Conservation (phyloP, 352 stramenopile species). For the Phytophthora chlamydospora region DNA sequence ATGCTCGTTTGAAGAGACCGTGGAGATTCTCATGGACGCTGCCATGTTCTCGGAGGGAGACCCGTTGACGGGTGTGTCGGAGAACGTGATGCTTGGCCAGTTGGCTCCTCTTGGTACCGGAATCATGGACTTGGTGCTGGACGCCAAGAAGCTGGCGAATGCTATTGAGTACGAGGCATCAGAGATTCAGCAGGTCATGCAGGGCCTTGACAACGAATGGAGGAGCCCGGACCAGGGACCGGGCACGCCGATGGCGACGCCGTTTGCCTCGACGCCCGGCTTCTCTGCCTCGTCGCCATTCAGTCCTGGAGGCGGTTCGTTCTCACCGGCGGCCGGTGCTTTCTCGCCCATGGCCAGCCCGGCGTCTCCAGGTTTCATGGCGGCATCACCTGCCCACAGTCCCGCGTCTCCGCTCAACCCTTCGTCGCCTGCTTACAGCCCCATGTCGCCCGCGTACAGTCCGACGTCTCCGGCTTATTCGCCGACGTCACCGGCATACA, state of each 20-base stretch:
- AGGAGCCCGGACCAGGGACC: constrained; percentile 80
- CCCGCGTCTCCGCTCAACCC: constrained; percentile 76
- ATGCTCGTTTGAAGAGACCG: constrained; percentile 99
- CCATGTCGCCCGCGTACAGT: constrained; percentile 90
- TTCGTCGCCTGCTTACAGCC: constrained; percentile 88
- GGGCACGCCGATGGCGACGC: constrained; percentile 86
- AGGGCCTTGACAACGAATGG: constrained; percentile 92
- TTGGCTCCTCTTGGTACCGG: constrained; percentile 96
- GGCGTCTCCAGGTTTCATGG: constrained; percentile 79
- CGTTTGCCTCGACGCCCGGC: constrained; percentile 80
- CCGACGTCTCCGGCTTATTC: constrained; percentile 76
- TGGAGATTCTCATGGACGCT: constrained; percentile 99
- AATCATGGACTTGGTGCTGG: constrained; percentile 97
- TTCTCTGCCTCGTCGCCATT: constrained; percentile 91
- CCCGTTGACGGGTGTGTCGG: constrained; percentile 96
- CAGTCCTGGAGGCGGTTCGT: constrained; percentile 84
- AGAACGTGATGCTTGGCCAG: constrained; percentile 99
- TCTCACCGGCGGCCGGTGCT: constrained; percentile 87
- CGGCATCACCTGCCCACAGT: constrained; percentile 71
- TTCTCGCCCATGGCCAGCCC: constrained; percentile 89
- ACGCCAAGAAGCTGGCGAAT: constrained; percentile 98
- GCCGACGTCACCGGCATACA: constrained; percentile 86
- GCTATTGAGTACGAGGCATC: constrained; percentile 97
- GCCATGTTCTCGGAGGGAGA: constrained; percentile 98
- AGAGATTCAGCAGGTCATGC: constrained; percentile 93